Percentiles rank a stretch among this genome's conserved stretches.
Conservation (phyloP, 805 yeast genomes). For the Kodamaea nitidulidarum region DNA sequence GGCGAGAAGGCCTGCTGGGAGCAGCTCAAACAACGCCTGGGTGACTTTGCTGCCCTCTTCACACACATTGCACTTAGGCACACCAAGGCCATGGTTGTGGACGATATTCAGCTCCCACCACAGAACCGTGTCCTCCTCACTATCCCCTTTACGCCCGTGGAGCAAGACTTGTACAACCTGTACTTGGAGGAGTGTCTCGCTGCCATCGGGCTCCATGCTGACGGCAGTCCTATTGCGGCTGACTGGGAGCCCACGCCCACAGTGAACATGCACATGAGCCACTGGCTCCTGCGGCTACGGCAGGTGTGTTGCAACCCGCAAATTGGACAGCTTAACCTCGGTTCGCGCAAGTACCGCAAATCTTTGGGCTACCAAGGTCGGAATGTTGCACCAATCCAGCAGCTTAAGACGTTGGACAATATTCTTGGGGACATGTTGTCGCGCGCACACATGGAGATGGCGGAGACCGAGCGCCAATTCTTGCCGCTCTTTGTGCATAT, state of each 20-base stretch:
- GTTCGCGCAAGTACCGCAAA: conserved; percentile 21
- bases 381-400: conserved; percentile 21
- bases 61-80: conserved; percentile 62
- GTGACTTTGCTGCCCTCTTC: conserved; percentile 46
- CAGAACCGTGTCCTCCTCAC: conserved; percentile 69
- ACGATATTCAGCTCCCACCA: conserved; percentile 73
- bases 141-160: conserved; percentile 76
- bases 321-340: conserved; percentile 30
- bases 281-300: conserved; percentile 67
- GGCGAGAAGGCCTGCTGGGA: conserved; percentile 43
- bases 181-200: conserved; percentile 55
- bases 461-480: conserved; percentile 46
- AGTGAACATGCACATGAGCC: conserved; percentile 47
- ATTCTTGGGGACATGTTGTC: conserved; percentile 64
- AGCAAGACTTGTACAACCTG: conserved; percentile 76
- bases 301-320: conserved; percentile 84
- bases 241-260: conserved; percentile 47
- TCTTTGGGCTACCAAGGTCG: conserved; percentile 14
- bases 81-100: conserved; percentile 75
- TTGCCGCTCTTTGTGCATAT: conserved; percentile 46
- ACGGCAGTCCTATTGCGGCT: conserved; percentile 46
- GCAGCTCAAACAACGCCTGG: conserved; percentile 10
- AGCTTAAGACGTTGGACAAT: conserved; percentile 50
- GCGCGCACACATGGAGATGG: conserved; percentile 48
- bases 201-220: conserved; percentile 51